Conservation (phyloP, 768 basidiomycete genomes). For the Sporobolomyces pararoseus region DNA sequence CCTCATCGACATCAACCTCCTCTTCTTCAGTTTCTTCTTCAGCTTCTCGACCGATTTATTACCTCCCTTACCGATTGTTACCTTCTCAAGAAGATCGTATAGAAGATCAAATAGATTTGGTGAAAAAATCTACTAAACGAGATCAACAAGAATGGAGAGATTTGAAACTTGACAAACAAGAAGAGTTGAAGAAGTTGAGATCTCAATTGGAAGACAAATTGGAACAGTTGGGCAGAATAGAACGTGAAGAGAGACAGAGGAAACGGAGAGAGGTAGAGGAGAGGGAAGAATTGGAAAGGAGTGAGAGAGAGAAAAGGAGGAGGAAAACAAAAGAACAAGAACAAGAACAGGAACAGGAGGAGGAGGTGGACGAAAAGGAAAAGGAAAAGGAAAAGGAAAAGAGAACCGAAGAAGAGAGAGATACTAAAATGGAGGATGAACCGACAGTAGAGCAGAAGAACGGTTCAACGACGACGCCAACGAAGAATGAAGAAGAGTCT, state of each 20-base stretch:
- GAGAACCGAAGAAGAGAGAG: not conserved
- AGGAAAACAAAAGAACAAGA: too few species aligned
- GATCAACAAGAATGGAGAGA: conserved; percentile 28
- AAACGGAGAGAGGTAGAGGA: conserved; percentile 20
- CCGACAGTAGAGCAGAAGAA: too few species aligned
- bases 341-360: too few species aligned
- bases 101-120: conserved; percentile 37
- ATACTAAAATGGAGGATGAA: not conserved
- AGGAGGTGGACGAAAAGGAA: too few species aligned
- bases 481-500: not conserved
- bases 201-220: conserved; percentile 1
- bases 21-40: not conserved
- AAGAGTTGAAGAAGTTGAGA: not conserved
- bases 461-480: too few species aligned
- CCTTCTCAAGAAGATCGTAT: conserved; percentile 43
- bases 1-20: not conserved
- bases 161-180: not conserved
- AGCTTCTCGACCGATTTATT: conserved; percentile 40
- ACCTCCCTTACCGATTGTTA: conserved; percentile 43
- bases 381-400: not conserved
- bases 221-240: conserved; percentile 8
- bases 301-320: not conserved
- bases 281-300: not conserved
- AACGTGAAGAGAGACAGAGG: conserved; percentile 33
- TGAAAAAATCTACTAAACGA: conserved; percentile 12